These are phyloP conservation scores for Sporothrix euskadiensis DNA, from an alignment of 2,329 filamentous ascomycete species.

Conservation along the genomic window DNA sequence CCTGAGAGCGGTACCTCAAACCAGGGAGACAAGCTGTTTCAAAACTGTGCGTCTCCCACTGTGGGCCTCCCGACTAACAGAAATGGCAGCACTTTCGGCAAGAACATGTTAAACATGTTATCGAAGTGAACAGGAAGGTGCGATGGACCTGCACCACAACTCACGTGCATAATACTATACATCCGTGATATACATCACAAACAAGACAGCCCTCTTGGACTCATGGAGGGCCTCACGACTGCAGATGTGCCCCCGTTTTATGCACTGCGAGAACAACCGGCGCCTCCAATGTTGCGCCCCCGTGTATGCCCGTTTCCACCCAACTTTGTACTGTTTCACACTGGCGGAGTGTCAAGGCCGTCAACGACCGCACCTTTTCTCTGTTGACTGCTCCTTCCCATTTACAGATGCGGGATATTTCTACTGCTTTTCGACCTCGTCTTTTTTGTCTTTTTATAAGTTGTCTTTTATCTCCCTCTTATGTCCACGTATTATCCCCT, in stretches of 20 bases:
- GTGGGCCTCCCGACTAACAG: constrained; percentile 11
- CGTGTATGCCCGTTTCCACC: constrained; percentile 13
- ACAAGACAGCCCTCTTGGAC: background rate
- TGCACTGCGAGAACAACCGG: background rate
- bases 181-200: background rate
- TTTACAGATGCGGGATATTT: background rate
- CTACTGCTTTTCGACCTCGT: background rate
- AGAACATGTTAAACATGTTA: background rate
- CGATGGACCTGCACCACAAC: background rate
- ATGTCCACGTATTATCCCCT: background rate
- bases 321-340: background rate
- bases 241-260: background rate
- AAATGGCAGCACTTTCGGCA: background rate
- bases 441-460: background rate
- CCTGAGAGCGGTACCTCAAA: constrained; percentile 17
- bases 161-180: background rate
- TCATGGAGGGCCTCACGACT: background rate
- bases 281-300: background rate
- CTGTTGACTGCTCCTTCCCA: background rate
- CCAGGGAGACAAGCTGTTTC: constrained; percentile 11
- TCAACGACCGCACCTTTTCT: background rate
- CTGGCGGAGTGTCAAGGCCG: background rate
- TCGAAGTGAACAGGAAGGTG: background rate
- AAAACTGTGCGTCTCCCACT: constrained; percentile 15
- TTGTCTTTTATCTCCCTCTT: background rate